Conservation (phyloP, 805 yeast species). For the Cyberlindnera petersonii region DNA sequence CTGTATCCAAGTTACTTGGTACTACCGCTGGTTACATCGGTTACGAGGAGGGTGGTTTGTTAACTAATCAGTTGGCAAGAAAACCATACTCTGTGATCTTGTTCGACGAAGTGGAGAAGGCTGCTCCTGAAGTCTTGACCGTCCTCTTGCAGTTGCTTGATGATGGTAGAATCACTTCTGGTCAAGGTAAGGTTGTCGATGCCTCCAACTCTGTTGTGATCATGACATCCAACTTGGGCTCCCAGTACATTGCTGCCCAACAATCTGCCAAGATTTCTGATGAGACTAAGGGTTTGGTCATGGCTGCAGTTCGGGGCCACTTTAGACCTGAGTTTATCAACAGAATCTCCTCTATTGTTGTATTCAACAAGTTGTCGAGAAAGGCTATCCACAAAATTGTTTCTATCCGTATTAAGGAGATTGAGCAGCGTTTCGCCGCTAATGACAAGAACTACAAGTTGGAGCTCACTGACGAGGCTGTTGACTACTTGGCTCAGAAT, state of each 20-base stretch:
- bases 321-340: slow-evolving; percentile 97
- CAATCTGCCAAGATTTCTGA: slow-evolving; percentile 60
- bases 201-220: slow-evolving; percentile 90
- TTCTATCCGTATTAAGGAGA: slow-evolving; percentile 75
- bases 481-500: slow-evolving; percentile 74
- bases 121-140: slow-evolving; percentile 96
- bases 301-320: slow-evolving; percentile 79
- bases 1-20: slow-evolving; percentile 91
- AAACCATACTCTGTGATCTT: slow-evolving; percentile 94
- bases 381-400: slow-evolving; percentile 92
- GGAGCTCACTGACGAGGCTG: slow-evolving; percentile 69
- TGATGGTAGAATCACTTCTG: slow-evolving; percentile 93
- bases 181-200: slow-evolving; percentile 90
- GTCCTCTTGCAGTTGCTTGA: slow-evolving; percentile 88
- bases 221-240: slow-evolving; percentile 97
- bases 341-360: slow-evolving; percentile 89
- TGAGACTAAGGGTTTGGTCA: slow-evolving; percentile 70
- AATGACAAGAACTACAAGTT: slow-evolving; percentile 78
- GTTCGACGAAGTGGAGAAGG: slow-evolving; percentile 97
- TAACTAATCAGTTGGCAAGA: slow-evolving; percentile 87
- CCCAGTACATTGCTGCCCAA: slow-evolving; percentile 75
- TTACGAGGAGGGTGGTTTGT: slow-evolving; percentile 94
- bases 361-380: slow-evolving; percentile 88
- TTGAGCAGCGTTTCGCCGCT: slow-evolving; percentile 77
- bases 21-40: slow-evolving; percentile 98